Conservation (phyloP, 1,284 basidiomycete species). For the Ceratobasidium sp. region DNA sequence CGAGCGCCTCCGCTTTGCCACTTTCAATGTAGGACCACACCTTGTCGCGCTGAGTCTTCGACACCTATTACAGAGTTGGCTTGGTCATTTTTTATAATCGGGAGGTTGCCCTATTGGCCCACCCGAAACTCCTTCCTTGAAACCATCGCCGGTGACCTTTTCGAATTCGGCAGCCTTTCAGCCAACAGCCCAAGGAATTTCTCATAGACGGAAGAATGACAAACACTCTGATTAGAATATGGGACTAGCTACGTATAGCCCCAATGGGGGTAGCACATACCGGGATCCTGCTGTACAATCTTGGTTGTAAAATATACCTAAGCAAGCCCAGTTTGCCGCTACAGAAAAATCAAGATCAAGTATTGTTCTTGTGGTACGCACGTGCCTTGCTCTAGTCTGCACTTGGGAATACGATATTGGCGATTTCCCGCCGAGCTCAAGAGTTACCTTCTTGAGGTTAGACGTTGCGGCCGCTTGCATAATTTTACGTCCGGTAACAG, state of each 20-base stretch:
- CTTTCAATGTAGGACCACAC: conserved; percentile 89
- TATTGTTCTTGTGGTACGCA: background rate
- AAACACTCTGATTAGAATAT: conserved; percentile 63
- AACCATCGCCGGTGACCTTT: conserved; percentile 74
- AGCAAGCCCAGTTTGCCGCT: conserved; percentile 84
- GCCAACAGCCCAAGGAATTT: conserved; percentile 77
- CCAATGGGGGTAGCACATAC: background rate
- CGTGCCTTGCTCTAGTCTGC: conserved; percentile 67
- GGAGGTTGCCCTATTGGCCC: conserved; percentile 72
- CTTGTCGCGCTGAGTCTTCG: conserved; percentile 85
- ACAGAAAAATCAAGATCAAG: background rate
- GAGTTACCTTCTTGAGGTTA: conserved; percentile 57
- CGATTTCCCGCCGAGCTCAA: conserved; percentile 62
- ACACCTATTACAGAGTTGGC: conserved; percentile 60
- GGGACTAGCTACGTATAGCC: background rate
- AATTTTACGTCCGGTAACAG: conserved; percentile 59
- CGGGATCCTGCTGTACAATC: conserved; percentile 86
- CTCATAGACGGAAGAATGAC: conserved; percentile 85
- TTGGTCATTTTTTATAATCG: background rate
- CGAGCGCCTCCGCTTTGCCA: conserved; percentile 84
- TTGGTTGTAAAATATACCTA: conserved; percentile 86
- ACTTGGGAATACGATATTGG: conserved; percentile 54
- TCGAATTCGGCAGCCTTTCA: conserved; percentile 69
- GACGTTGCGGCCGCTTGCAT: conserved; percentile 57
- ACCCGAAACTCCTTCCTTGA: conserved; percentile 74